Percentiles rank a stretch among this genome's conserved stretches.
These are phyloP conservation scores for Elongisporangium anandrum DNA, from an alignment of 352 stramenopile genomes.

Conservation along the genomic window DNA sequence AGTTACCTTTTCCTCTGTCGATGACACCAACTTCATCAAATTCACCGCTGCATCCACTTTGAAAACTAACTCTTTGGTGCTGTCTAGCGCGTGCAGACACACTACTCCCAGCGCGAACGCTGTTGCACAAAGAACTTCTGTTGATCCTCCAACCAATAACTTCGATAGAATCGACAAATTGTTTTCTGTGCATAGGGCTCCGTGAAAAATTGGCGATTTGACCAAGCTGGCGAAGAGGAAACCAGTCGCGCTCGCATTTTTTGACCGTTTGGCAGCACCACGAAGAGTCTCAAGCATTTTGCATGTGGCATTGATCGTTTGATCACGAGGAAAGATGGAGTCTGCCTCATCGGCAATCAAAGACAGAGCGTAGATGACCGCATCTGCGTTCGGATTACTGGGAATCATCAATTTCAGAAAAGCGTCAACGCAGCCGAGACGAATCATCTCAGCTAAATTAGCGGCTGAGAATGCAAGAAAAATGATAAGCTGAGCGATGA, in stretches of 20 bases:
- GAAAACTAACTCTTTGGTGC: conserved; percentile 42
- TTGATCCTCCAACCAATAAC: conserved; percentile 48
- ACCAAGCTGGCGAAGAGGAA: conserved; percentile 56
- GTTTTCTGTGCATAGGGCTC: conserved; percentile 35
- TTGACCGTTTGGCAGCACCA: conserved; percentile 57
- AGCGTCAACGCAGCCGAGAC: conserved; percentile 47
- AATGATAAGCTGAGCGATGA: neutral
- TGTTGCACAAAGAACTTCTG: conserved; percentile 42
- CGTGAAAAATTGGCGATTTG: conserved; percentile 45
- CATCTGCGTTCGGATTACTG: conserved; percentile 34
- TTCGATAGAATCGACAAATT: conserved; percentile 68
- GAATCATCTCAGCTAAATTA: conserved; percentile 50
- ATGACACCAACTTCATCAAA: conserved; percentile 40
- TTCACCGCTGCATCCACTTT: conserved; percentile 38
- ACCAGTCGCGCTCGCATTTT: conserved; percentile 39
- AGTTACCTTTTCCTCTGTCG: conserved; percentile 26
- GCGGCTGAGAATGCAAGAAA: conserved; percentile 18
- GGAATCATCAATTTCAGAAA: conserved; percentile 48
- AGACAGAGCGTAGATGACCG: conserved; percentile 47
- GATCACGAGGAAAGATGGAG: conserved; percentile 45
- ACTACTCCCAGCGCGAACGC: conserved; percentile 52
- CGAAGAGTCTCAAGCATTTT: conserved; percentile 61
- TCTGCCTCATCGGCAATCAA: conserved; percentile 57
- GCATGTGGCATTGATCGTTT: conserved; percentile 20
- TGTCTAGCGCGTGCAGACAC: conserved; percentile 25